These are phyloP conservation scores for Elsinoe necatrix DNA, from an alignment of 2,329 filamentous ascomycete genomes.

Conservation along the genomic window DNA sequence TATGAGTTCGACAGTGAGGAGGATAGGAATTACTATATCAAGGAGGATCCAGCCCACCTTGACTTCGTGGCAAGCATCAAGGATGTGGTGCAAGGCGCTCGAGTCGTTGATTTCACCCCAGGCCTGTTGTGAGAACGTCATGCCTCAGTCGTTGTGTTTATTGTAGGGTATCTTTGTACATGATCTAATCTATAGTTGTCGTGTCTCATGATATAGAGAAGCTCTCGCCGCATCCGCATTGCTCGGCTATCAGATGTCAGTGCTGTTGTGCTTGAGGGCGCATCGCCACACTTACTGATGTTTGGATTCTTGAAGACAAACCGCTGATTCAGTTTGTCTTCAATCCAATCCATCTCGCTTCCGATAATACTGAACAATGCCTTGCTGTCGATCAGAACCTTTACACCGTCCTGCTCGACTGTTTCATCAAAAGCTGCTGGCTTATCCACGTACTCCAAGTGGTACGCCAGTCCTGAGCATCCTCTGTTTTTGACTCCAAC, in stretches of 20 bases:
- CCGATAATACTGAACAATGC: slow-evolving; percentile 96
- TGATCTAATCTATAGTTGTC: background rate
- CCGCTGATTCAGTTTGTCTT: slow-evolving; percentile 84
- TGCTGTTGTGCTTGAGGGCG: background rate
- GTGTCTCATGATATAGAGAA: slow-evolving; percentile 52
- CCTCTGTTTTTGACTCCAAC: slow-evolving; percentile 91
- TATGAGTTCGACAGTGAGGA: slow-evolving; percentile 54
- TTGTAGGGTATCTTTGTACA: slow-evolving; percentile 1
- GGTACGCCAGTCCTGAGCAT: slow-evolving; percentile 87
- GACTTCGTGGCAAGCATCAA: slow-evolving; percentile 48
- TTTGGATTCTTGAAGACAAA: slow-evolving; percentile 97
- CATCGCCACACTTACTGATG: slow-evolving; percentile 64
- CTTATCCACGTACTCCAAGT: slow-evolving; percentile 92
- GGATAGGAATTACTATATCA: slow-evolving; percentile 61
- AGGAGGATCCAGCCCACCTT: slow-evolving; percentile 55
- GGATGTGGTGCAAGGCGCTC: slow-evolving; percentile 44
- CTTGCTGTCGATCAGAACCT: slow-evolving; percentile 93
- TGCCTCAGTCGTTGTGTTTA: background rate
- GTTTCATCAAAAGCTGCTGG: slow-evolving; percentile 79
- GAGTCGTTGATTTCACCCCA: slow-evolving; percentile 53
- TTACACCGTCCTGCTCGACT: slow-evolving; percentile 92
- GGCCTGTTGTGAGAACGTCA: slow-evolving; percentile 38
- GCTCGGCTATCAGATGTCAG: slow-evolving; percentile 59
- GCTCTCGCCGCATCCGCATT: slow-evolving; percentile 93
- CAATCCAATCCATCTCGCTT: slow-evolving; percentile 97